Evolutionary conservation across 164 flowering plant species (phyloP), one percentile per base, ranked within the genome.

Genomic region (Tetracentron sinense): DNA sequence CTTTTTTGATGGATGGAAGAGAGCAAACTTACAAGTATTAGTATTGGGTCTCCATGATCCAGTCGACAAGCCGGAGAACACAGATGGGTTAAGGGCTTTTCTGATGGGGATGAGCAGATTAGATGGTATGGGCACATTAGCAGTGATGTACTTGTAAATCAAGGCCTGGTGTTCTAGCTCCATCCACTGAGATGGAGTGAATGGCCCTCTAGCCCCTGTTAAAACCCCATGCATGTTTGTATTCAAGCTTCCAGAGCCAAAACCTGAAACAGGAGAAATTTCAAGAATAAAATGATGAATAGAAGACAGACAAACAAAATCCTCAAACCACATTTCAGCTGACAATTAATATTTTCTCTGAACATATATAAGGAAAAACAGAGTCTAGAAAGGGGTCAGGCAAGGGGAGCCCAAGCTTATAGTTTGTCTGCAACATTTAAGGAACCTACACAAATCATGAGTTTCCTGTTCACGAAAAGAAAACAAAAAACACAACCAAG

Each of bases 141-240:
- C 82, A 70, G 73, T 82, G 53, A 92, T 80, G 81, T 86, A 80
- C 56, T 88, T 89, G 85, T 80, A 90, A 80, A 92, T 92, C 86
- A 89, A 73, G 42, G 95, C 90, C 70, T 92, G 98, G 55, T 85
- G 91, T 68, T 92, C 95, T 0, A 92, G 79, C 79, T 92, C 96
- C 83, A 86, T 72, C 96, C 95, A 92, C 47, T 92, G 98, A 33
- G 91, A 82, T 56, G 86, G 87, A 35, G 95, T 88, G 58, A 92
- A 89, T 61, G 87, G 88, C 14, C 94, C 94, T 76, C 85, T 79
- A 7, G 69, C 62, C n/a, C 86, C 83, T n/a, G 80, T 10, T 31
- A 87, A 44, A 50, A 68, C 73, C 60, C 88, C 88, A 63, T 80
- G 84, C 72, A 79, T 69, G 73, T 48, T 73, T 54, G 66, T 69